Evolutionary conservation across 148 eudicot species (phyloP).

Genomic region (Rhododendron ferrugineum): DNA sequence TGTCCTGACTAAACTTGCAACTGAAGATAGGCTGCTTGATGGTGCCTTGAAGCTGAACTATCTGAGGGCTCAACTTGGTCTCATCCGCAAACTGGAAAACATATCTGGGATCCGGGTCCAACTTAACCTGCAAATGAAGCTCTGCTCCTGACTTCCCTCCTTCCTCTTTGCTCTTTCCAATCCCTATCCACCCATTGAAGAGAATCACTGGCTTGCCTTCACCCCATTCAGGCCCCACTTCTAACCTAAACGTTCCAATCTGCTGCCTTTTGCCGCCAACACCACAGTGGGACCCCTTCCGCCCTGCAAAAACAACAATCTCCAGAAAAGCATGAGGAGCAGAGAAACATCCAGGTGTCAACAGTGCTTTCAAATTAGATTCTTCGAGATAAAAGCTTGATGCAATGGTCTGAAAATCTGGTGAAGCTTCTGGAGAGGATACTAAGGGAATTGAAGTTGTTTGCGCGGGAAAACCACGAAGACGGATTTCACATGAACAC

Average conservation of each 20-base stretch:
- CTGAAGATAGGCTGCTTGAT: slow-evolving; percentile 55
- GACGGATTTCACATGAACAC: slow-evolving; percentile 51
- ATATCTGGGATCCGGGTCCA: slow-evolving; percentile 63
- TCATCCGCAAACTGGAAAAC: slow-evolving; percentile 59
- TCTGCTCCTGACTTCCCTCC: slow-evolving; percentile 35
- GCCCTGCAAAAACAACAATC: slow-evolving; percentile 42
- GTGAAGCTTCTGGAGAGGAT: slow-evolving; percentile 37
- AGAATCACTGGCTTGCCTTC: slow-evolving; percentile 45
- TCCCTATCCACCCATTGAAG: slow-evolving; percentile 52
- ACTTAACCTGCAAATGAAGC: slow-evolving; percentile 50
- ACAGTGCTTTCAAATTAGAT: slow-evolving; percentile 46
- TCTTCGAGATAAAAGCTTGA: slow-evolving; percentile 60
- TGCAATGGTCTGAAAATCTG: slow-evolving; percentile 33
- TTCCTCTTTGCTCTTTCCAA: slow-evolving; percentile 46
- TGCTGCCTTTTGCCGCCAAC: slow-evolving; percentile 48
- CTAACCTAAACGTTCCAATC: slow-evolving; percentile 45
- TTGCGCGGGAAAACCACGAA: slow-evolving; percentile 57
- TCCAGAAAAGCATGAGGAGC: slow-evolving; percentile 41
- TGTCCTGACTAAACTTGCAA: slow-evolving; percentile 58
- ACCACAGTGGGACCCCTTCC: slow-evolving; percentile 44
- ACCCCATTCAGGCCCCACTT: slow-evolving; percentile 53
- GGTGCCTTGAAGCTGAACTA: slow-evolving; percentile 54
- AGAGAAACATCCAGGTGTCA: slow-evolving; percentile 42
- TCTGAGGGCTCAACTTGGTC: slow-evolving; percentile 48
- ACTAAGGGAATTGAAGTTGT: slow-evolving; percentile 36